A percentile compares a stretch with the other conserved stretches of the same genome.
phyloP scores from a whole-genome alignment of 345 rosid genomes.

The Rubroshorea leprosula region DNA sequence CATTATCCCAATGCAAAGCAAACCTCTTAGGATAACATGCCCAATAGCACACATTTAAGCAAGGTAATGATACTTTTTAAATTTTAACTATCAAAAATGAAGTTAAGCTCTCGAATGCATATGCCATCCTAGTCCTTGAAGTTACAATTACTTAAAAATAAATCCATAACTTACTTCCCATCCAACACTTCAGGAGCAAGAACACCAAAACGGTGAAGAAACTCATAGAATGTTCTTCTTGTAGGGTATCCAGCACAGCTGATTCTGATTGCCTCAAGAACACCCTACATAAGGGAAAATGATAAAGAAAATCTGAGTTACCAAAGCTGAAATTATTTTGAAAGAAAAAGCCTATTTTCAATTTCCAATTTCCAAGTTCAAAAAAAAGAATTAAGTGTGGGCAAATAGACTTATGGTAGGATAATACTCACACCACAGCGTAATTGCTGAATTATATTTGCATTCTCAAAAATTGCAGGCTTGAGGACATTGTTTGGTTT shows the following conservation, averaged over 20 bases:
- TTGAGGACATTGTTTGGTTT: constrained; percentile 96
- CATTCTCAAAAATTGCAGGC: constrained; percentile 94
- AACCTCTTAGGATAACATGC: neutral
- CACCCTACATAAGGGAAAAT: constrained; percentile 53
- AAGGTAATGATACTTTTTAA: neutral
- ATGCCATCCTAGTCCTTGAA: neutral
- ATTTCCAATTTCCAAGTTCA: no score
- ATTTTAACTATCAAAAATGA: no score
- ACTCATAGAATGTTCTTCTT: constrained; percentile 67
- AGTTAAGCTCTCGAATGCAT: neutral
- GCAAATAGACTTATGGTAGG: constrained; percentile 5
- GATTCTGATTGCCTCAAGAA: constrained; percentile 74
- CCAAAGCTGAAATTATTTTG: constrained; percentile 1
- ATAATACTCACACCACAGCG: constrained; percentile 93
- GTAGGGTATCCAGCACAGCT: constrained; percentile 89
- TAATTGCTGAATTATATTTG: constrained; percentile 85
- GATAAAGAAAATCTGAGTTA: constrained; percentile 4
- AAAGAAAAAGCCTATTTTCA: no score
- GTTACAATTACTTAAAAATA: neutral
- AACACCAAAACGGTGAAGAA: constrained; percentile 75
- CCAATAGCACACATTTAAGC: neutral
- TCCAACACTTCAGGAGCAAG: constrained; percentile 56
- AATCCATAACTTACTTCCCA: constrained; percentile 50
- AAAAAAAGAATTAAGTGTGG: constrained; percentile 3
- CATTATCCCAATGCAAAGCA: neutral